Conservation (phyloP, 2,329 filamentous ascomycete species). For the Stenocarpella maydis region DNA sequence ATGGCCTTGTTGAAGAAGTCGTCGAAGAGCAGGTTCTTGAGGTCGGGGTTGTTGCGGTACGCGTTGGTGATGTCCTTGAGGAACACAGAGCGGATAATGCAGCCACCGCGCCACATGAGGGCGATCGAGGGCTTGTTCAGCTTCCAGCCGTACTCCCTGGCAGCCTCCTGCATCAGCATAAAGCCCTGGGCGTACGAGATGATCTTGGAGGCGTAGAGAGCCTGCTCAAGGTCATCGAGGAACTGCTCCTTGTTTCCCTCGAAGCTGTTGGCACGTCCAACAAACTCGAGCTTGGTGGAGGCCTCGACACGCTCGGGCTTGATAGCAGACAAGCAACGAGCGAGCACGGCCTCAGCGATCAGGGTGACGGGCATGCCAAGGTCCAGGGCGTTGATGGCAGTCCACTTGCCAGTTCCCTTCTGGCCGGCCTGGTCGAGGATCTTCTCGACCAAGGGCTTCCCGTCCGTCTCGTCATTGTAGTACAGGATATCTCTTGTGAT, state of each 20-base stretch:
- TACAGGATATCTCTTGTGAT: constrained; percentile 99
- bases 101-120: constrained; percentile 99
- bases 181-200: constrained; percentile 99
- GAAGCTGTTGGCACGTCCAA: constrained; percentile 81
- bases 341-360: constrained; percentile 96
- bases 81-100: constrained; percentile 99
- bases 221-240: constrained; percentile 97
- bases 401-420: constrained; percentile 99
- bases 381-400: constrained; percentile 97
- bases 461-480: constrained; percentile 90
- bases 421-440: constrained; percentile 98
- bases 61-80: constrained; percentile 98
- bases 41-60: constrained; percentile 91
- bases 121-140: constrained; percentile 99
- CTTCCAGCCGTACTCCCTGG: constrained; percentile 97
- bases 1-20: constrained; percentile 99
- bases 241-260: constrained; percentile 91
- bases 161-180: constrained; percentile 99
- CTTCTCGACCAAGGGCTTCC: constrained; percentile 92
- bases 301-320: constrained; percentile 92
- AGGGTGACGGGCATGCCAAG: constrained; percentile 98
- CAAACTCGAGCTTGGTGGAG: constrained; percentile 75
- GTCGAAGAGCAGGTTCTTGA: constrained; percentile 98
- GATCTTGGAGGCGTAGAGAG: constrained; percentile 99
- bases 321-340: constrained; percentile 91